Percentiles rank a stretch among this genome's conserved stretches.
Conservation (phyloP, 768 basidiomycete genomes). For the Pleurotus eryngii region DNA sequence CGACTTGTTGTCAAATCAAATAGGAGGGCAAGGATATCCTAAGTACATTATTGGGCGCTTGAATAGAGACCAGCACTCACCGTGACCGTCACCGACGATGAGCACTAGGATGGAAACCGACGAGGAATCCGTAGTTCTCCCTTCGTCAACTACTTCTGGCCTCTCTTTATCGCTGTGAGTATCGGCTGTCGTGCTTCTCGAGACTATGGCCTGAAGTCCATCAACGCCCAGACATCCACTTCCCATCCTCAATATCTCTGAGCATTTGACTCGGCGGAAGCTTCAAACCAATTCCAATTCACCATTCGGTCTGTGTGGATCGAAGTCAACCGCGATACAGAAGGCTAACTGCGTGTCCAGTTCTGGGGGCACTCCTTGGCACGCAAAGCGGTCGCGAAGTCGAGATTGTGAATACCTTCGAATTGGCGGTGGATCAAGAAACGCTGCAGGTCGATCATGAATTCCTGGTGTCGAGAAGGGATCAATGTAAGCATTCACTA, state of each 20-base stretch:
- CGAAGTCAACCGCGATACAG: neutral
- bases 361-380: constrained; percentile 90
- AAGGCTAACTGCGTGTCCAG: constrained; percentile 35
- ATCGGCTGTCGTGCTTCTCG: neutral
- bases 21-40: too few species aligned
- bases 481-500: constrained; percentile 62
- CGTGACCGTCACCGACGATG: constrained; percentile 24
- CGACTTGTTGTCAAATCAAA: too few species aligned
- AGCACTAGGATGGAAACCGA: constrained; percentile 72
- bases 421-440: constrained; percentile 66
- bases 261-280: constrained; percentile 85
- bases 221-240: constrained; percentile 76
- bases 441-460: constrained; percentile 70
- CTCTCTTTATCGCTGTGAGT: constrained; percentile 72
- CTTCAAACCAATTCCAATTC: constrained; percentile 60
- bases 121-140: constrained; percentile 70
- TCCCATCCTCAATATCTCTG: constrained; percentile 94
- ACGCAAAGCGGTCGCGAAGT: constrained; percentile 93
- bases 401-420: constrained; percentile 96
- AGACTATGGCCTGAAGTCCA: neutral
- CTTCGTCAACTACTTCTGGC: constrained; percentile 69
- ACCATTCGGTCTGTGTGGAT: constrained; percentile 58
- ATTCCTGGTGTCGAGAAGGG: constrained; percentile 78
- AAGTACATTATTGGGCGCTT: neutral
- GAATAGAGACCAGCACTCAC: neutral